These are phyloP conservation scores for Stylosanthes scabra DNA, from an alignment of 331 rosid species.

Conservation along the genomic window DNA sequence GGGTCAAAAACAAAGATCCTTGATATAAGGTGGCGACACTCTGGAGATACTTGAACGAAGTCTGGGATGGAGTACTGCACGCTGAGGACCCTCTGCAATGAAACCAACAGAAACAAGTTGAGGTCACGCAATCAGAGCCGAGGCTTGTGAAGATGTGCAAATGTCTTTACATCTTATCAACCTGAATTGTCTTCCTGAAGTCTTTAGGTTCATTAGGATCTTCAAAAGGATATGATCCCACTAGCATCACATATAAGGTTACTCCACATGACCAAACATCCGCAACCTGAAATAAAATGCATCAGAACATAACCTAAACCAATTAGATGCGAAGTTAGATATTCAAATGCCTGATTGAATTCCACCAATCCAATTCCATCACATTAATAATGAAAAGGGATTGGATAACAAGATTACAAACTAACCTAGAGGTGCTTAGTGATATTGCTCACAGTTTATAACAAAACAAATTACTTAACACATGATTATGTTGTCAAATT, in stretches of 20 bases:
- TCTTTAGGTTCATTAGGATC: conserved; percentile 88
- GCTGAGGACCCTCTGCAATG: conserved; percentile 74
- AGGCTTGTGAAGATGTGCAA: conserved; percentile 28
- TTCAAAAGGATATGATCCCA: conserved; percentile 92
- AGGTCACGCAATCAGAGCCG: conserved; percentile 38
- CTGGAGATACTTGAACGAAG: conserved; percentile 65
- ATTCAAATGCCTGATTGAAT: background rate
- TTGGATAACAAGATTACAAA: conserved; percentile 1
- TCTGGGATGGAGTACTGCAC: conserved; percentile 93
- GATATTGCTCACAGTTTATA: conserved; percentile 8
- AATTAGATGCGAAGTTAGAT: conserved; percentile 12
- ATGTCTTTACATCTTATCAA: conserved; percentile 40
- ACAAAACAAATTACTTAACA: conserved; percentile 10
- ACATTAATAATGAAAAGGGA: background rate
- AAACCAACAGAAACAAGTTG: conserved; percentile 40
- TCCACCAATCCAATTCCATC: conserved; percentile 2
- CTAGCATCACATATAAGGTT: conserved; percentile 90
- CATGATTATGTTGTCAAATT: no score
- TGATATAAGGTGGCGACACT: conserved; percentile 81
- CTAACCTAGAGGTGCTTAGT: conserved; percentile 1
- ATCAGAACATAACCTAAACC: conserved; percentile 29
- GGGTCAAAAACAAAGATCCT: conserved; percentile 89
- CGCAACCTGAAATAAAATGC: conserved; percentile 64
- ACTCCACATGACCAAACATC: conserved; percentile 99
- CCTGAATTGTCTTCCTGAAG: conserved; percentile 91